phyloP scores from a whole-genome alignment of 495 filamentous ascomycete species.

The Trichodelitschia bisporula region DNA sequence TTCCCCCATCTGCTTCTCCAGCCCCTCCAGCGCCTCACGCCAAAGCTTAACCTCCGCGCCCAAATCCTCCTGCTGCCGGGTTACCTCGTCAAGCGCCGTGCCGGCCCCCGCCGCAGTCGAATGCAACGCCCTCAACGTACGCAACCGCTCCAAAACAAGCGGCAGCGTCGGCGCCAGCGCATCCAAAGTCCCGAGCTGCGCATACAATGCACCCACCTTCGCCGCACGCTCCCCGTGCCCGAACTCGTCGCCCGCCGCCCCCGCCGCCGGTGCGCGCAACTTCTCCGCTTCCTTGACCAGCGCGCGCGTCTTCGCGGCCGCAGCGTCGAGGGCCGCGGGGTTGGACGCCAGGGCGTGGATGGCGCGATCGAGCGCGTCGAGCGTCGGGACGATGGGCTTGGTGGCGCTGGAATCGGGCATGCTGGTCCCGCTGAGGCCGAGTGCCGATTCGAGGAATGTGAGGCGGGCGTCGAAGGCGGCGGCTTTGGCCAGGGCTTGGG shows the following conservation, averaged over 20 bases:
- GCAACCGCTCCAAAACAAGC: constrained; percentile 58
- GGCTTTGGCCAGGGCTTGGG: constrained; percentile 35
- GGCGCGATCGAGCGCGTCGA: constrained; percentile 54
- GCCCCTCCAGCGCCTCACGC: constrained; percentile 55
- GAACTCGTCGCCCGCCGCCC: not conserved
- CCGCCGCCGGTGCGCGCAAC: constrained; percentile 36
- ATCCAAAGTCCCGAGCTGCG: constrained; percentile 72
- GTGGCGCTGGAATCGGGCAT: constrained; percentile 34
- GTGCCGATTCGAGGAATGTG: constrained; percentile 46
- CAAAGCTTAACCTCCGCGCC: constrained; percentile 60
- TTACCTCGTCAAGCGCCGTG: constrained; percentile 50
- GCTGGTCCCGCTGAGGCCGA: constrained; percentile 49
- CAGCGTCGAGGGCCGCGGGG: constrained; percentile 43
- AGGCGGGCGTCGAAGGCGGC: constrained; percentile 74
- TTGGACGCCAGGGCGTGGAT: constrained; percentile 38
- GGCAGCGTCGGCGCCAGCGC: constrained; percentile 66
- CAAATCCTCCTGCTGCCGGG: constrained; percentile 64
- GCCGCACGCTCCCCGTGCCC: constrained; percentile 32
- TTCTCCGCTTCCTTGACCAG: constrained; percentile 58
- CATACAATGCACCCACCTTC: constrained; percentile 84
- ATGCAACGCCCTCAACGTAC: constrained; percentile 65
- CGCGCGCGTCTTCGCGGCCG: constrained; percentile 45
- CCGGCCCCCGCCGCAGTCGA: constrained; percentile 67
- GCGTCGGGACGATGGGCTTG: constrained; percentile 48
- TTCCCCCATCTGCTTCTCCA: constrained; percentile 46